Percentiles rank a stretch among this genome's conserved stretches.
phyloP scores from a whole-genome alignment of 2,329 filamentous ascomycete species.

The Pseudocercospora macadamiae region DNA sequence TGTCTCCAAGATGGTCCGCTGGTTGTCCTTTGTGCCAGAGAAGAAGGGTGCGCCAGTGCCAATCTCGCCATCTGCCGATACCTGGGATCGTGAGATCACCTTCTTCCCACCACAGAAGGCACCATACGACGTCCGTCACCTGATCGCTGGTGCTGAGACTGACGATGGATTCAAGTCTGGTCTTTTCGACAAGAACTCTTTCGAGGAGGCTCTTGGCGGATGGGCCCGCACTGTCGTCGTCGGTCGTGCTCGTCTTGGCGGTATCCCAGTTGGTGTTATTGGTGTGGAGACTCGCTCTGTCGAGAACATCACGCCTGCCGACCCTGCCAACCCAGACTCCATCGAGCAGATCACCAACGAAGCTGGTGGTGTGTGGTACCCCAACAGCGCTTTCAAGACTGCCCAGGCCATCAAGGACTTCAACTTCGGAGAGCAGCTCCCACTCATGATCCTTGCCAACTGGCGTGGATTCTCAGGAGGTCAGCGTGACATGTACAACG shows the following conservation, averaged over 20 bases:
- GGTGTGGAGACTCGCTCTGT: constrained; percentile 93
- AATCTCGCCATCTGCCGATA: constrained; percentile 82
- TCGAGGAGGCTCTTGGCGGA: constrained; percentile 92
- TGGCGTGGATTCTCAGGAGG: constrained; percentile 99
- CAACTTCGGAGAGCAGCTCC: constrained; percentile 97
- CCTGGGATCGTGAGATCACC: constrained; percentile 89
- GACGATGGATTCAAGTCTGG: constrained; percentile 85
- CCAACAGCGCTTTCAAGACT: constrained; percentile 99
- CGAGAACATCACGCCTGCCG: constrained; percentile 94
- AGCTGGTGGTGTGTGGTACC: constrained; percentile 99
- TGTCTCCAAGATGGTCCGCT: constrained; percentile 96
- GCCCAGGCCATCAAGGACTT: constrained; percentile 98
- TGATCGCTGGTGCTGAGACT: constrained; percentile 86
- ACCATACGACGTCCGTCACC: constrained; percentile 88
- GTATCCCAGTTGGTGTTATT: constrained; percentile 98
- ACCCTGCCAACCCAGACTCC: constrained; percentile 97
- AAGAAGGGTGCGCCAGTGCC: constrained; percentile 91
- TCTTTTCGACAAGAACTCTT: constrained; percentile 95
- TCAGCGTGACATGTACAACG: constrained; percentile 99
- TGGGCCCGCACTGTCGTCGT: constrained; percentile 98
- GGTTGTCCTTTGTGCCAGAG: constrained; percentile 96
- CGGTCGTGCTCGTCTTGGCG: constrained; percentile 91
- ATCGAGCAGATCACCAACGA: constrained; percentile 94
- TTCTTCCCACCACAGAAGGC: constrained; percentile 82
- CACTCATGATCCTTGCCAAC: constrained; percentile 98